phyloP scores from a whole-genome alignment of 2,329 filamentous ascomycete species.

The Raffaelea arxii region DNA sequence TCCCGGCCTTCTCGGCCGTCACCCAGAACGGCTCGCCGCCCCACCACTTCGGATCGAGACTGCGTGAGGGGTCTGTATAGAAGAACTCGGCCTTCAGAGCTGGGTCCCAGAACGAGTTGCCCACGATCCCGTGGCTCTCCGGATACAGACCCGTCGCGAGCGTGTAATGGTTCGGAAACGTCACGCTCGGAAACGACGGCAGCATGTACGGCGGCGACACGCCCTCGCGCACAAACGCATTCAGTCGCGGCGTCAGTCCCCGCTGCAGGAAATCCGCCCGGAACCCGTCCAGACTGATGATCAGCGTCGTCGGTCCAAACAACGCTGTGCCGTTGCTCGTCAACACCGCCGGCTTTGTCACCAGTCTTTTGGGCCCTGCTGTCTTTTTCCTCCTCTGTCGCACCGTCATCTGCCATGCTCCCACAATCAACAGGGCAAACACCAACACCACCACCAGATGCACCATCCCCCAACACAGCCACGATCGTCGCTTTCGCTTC shows the following conservation, averaged over 20 bases:
- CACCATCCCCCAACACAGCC: slow-evolving; percentile 39
- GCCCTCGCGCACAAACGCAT: slow-evolving; percentile 67
- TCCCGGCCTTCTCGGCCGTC: slow-evolving; percentile 74
- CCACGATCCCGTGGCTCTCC: slow-evolving; percentile 84
- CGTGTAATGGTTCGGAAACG: slow-evolving; percentile 94
- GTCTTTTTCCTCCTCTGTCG: slow-evolving; percentile 22
- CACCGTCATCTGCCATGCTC: slow-evolving; percentile 50
- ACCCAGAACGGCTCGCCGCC: slow-evolving; percentile 88
- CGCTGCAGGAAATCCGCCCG: slow-evolving; percentile 85
- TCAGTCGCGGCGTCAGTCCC: slow-evolving; percentile 73
- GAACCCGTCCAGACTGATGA: slow-evolving; percentile 93
- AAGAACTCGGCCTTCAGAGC: slow-evolving; percentile 68
- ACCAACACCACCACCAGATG: slow-evolving; percentile 40
- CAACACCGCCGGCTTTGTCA: slow-evolving; percentile 12
- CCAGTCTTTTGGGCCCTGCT: not conserved
- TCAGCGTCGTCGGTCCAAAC: slow-evolving; percentile 84
- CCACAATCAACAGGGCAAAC: slow-evolving; percentile 44
- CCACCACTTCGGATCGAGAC: slow-evolving; percentile 89
- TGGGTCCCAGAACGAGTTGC: slow-evolving; percentile 92
- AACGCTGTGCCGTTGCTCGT: slow-evolving; percentile 76
- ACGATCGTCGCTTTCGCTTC: slow-evolving; percentile 24
- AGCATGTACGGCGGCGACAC: slow-evolving; percentile 88
- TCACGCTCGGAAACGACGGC: slow-evolving; percentile 91
- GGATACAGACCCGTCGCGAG: slow-evolving; percentile 87
- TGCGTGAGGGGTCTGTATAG: slow-evolving; percentile 68